Percentiles rank a stretch among this genome's conserved stretches.
Evolutionary conservation across 306 rosid genomes (phyloP).

Genomic region (Pyrus bretschneideri): DNA sequence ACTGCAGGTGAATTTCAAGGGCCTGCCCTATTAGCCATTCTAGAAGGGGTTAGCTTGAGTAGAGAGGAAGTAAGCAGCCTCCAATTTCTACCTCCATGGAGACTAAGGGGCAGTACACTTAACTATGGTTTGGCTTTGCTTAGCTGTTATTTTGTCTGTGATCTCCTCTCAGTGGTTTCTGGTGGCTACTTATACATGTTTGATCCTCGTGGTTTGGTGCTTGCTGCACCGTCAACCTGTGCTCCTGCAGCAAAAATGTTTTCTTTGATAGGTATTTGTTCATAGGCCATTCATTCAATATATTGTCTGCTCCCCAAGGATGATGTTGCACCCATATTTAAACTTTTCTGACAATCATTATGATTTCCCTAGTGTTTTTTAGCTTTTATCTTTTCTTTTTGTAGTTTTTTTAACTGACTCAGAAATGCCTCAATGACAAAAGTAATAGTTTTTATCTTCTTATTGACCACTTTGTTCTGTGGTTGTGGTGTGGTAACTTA

Average conservation of each 20-base stretch:
- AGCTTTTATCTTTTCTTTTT: background rate
- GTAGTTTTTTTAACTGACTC: background rate
- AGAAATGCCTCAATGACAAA: background rate
- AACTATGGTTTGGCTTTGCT: conserved; percentile 86
- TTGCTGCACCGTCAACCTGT: conserved; percentile 56
- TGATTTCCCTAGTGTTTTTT: background rate
- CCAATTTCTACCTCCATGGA: conserved; percentile 97
- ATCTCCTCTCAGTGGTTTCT: conserved; percentile 73
- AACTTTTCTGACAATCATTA: background rate
- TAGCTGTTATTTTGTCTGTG: conserved; percentile 73
- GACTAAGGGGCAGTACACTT: conserved; percentile 72
- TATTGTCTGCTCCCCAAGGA: background rate
- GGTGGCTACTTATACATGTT: conserved; percentile 86
- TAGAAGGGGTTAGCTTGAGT: conserved; percentile 85
- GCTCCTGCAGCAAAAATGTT: conserved; percentile 83
- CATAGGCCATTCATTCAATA: background rate
- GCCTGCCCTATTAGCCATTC: conserved; percentile 78
- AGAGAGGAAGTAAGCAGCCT: conserved; percentile 84
- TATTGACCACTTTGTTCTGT: background rate
- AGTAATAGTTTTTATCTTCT: background rate
- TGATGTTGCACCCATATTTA: background rate
- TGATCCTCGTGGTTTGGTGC: conserved; percentile 83
- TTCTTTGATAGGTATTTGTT: conserved; percentile 63
- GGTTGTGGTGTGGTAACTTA: too few relatives aligned
- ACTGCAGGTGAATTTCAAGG: conserved; percentile 90